Base-by-base conservation (phyloP, 306 rosid species). In the Sphenostylis stenocarpa region DNA sequence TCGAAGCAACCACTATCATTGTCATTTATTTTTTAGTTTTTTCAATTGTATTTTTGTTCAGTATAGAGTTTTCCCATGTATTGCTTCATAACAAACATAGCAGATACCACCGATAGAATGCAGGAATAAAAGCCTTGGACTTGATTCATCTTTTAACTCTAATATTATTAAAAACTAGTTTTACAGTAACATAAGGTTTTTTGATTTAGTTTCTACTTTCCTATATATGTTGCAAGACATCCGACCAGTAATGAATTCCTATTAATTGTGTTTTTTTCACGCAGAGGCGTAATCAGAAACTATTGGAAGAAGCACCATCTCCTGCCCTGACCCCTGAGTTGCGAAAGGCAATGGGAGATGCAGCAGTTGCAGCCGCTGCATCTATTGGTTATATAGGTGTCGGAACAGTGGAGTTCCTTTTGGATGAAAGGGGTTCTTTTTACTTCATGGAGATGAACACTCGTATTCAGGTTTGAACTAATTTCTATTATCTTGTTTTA, bases 361-460 rank as follows among this genome's bases (percentile, higher is more conserved):
- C 99, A 67, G 99, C 99, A 29, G 97, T 95, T 80, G 83, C 95
- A 15, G 99, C 99, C n/a, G 99, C 97, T 47, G 94, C 97, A 77
- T 92, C 99, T 57, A 95, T 95, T 24, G 99, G 97, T 82, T 95
- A 95, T 70, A 86, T 95, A 72, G 97, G 97, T 34, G 99, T 92
- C 73, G 99, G 99, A 81, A 95, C 97, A 1, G 65, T 95, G 48
- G 97, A 95, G 88, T 95, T 95, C 82, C 97, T 95, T 75, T 87
- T 95, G 97, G 99, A 95, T 55, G 99, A 95, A 88, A 92, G 99
- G 77, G 99, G 97, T 72, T 89, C 96, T 81, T 95, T 95, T 85
- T 92, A 95, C 93, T 95, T 95, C 86, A 92, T 95, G 99, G 99
- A 95, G 89, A 95, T 95, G 99, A 95, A 95, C 86, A 95, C 99